Evolutionary conservation across 2,329 filamentous ascomycete species (phyloP).

Genomic region (Emmonsiellopsis sp.): DNA sequence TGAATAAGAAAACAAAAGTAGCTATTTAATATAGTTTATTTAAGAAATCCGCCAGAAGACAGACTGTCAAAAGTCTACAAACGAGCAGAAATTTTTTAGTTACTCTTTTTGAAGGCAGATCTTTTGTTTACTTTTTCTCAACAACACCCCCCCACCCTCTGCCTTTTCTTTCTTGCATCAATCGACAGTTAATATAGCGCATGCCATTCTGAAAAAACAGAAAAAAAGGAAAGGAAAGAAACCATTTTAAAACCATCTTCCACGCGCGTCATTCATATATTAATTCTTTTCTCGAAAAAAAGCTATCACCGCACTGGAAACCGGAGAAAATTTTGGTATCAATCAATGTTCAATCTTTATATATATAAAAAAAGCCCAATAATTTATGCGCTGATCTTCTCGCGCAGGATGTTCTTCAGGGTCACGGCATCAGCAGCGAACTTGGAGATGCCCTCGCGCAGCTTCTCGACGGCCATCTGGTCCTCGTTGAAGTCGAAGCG

Average conservation of each 20-base stretch:
- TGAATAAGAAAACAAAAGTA: no score
- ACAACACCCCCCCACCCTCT: no score
- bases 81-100: no score
- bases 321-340: background rate
- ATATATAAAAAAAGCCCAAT: background rate
- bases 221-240: no score
- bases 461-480: slow-evolving; percentile 98
- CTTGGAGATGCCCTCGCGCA: slow-evolving; percentile 98
- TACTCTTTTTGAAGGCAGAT: no score
- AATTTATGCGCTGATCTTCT: slow-evolving; percentile 55
- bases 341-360: background rate
- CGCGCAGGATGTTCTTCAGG: slow-evolving; percentile 82
- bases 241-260: background rate
- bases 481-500: slow-evolving; percentile 99
- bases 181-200: no score
- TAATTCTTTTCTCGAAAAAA: background rate
- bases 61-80: no score
- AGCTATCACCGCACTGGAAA: background rate
- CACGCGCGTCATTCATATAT: background rate
- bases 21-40: no score
- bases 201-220: no score
- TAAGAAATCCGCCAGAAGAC: no score
- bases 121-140: no score
- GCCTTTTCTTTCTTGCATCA: no score
- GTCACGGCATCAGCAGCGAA: slow-evolving; percentile 93